These are phyloP conservation scores for Monosporozyma yasuniensis DNA, from an alignment of 805 yeast genomes.

Conservation along the genomic window DNA sequence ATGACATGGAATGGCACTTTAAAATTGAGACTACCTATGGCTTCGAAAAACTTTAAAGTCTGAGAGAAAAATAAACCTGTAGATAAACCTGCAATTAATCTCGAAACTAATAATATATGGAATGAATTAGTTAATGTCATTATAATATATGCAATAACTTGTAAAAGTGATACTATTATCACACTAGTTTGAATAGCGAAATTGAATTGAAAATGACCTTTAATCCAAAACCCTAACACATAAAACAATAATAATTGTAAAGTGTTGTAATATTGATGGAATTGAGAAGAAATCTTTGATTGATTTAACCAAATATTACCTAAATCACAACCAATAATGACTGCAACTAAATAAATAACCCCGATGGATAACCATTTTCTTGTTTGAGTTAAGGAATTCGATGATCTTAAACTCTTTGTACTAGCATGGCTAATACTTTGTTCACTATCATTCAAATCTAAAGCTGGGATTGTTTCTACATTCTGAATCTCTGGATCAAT, in stretches of 20 bases:
- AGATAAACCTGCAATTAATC: not conserved
- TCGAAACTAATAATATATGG: not conserved
- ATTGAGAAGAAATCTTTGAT: not conserved
- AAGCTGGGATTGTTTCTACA: not conserved
- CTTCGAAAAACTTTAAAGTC: not conserved
- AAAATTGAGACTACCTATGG: not conserved
- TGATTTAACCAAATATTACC: not conserved
- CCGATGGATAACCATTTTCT: not conserved
- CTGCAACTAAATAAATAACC: not conserved
- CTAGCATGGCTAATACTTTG: not conserved
- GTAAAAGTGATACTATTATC: not conserved
- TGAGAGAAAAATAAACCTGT: not conserved
- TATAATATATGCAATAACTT: not conserved
- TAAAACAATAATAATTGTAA: not conserved
- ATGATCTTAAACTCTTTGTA: not conserved
- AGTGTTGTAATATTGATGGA: not conserved
- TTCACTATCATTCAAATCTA: not conserved
- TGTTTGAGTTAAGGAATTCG: not conserved
- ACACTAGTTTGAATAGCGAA: not conserved
- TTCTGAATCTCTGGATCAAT: not conserved
- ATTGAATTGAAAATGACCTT: not conserved
- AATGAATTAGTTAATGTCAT: not conserved
- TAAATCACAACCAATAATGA: not conserved
- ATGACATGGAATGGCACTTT: not conserved
- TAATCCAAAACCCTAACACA: not conserved